A percentile compares a stretch with the other conserved stretches of the same genome.
Evolutionary conservation across 2,329 filamentous ascomycete species (phyloP).

Genomic region (Cladosporium phlei): DNA sequence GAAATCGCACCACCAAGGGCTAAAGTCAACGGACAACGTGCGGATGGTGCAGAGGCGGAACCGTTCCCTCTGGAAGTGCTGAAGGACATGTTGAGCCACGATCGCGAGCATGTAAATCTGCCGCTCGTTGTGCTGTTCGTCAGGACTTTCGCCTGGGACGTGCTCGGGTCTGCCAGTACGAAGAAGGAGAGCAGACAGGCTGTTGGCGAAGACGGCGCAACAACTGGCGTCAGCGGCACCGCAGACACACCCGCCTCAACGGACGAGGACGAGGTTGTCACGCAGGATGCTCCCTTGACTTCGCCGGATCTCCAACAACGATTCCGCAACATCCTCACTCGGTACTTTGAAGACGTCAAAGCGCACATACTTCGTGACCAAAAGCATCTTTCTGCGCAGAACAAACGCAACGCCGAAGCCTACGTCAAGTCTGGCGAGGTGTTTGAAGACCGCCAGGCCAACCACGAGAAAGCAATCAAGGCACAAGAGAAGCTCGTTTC

Average conservation of each 20-base stretch:
- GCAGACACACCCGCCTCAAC: slow-evolving; percentile 50
- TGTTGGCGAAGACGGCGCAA: slow-evolving; percentile 73
- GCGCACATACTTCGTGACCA: slow-evolving; percentile 85
- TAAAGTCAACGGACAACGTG: slow-evolving; percentile 52
- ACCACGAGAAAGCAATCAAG: slow-evolving; percentile 91
- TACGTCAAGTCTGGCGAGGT: slow-evolving; percentile 98
- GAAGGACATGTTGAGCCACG: slow-evolving; percentile 90
- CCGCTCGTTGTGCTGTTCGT: slow-evolving; percentile 91
- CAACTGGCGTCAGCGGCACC: slow-evolving; percentile 48
- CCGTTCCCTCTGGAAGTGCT: slow-evolving; percentile 96
- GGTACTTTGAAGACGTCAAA: slow-evolving; percentile 92
- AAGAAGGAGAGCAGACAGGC: slow-evolving; percentile 76
- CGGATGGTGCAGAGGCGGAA: slow-evolving; percentile 66
- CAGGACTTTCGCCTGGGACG: slow-evolving; percentile 93
- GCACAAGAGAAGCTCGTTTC: slow-evolving; percentile 82
- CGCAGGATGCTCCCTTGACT: slow-evolving; percentile 65
- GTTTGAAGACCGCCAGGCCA: slow-evolving; percentile 93
- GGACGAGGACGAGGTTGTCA: slow-evolving; percentile 44
- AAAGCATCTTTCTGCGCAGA: slow-evolving; percentile 79
- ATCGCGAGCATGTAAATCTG: slow-evolving; percentile 86
- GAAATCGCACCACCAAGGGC: slow-evolving; percentile 57
- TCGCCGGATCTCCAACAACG: slow-evolving; percentile 73
- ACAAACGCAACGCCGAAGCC: slow-evolving; percentile 90
- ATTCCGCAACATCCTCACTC: slow-evolving; percentile 77
- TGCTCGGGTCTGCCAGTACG: slow-evolving; percentile 71